Evolutionary conservation across 169 alveolate species (phyloP), one percentile per base, ranked within the genome.

Genomic region (Nephromyces sp.): DNA sequence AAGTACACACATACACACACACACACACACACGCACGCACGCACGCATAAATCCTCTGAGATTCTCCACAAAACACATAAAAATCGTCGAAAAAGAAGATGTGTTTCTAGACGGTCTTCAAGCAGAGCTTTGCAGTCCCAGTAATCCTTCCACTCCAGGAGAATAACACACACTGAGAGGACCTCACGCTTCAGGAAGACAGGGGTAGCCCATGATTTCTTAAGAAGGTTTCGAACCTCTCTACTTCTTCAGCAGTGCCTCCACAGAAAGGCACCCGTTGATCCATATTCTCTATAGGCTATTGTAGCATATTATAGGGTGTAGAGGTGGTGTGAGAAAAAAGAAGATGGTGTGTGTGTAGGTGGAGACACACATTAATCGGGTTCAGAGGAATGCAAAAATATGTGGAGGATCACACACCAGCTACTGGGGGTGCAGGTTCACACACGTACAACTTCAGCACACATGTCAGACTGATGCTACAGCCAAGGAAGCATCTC

Each of bases 211-310:
- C n/a, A n/a, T n/a, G n/a, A n/a, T n/a, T n/a, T n/a, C 57, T n/a
- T 43, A 61, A 6, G 32, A 51, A 3, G 3, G 22, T 53, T 32
- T 77, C 84, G 33, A 77, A 70, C 0, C 61, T 30, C 1, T 25
- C 1, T 29, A 77, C 78, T 34, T 77, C 84, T 21, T 70, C 72
- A 21, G 63, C 84, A 57, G 73, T 71, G 43, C 84, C 84, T 53
- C 76, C 61, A 69, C 84, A 77, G 71, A 77, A 63, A 3, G 78
- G 67, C 5, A 73, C 32, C 29, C 84, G 74, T 31, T 77, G 84
- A 24, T 77, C 84, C 79, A 77, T 70, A 31, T 29, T 32, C 8
- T 70, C 67, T 15, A 77, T 73, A 32, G 72, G 69, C 84, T 77
- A 77, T 25, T n/a, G 0, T 1, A 25, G 29, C 70, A 32, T n/a